Percentiles rank a stretch among this genome's conserved stretches.
Evolutionary conservation across 495 filamentous ascomycete species (phyloP).

Genomic region (Opeltia flavorubescens): DNA sequence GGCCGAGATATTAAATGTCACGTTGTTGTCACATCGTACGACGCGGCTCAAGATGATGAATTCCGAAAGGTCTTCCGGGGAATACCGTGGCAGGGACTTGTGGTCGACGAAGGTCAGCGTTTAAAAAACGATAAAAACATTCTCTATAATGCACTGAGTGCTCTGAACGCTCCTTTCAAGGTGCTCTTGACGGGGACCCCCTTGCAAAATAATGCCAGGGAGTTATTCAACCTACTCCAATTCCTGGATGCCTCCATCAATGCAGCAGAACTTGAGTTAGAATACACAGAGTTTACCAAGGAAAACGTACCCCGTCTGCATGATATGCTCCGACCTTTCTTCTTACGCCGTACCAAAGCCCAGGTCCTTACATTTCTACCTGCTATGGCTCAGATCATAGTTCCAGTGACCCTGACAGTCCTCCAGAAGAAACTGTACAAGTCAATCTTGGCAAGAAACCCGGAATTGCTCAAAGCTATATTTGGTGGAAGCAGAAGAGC

Average conservation of each 20-base stretch:
- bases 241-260: constrained; percentile 64
- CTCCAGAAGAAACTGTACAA: constrained; percentile 92
- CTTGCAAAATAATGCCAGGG: constrained; percentile 85
- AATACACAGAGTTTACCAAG: constrained; percentile 59
- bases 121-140: constrained; percentile 83
- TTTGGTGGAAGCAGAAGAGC: constrained; percentile 38
- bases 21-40: constrained; percentile 89
- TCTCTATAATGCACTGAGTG: constrained; percentile 59
- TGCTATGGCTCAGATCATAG: constrained; percentile 83
- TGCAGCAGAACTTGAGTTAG: constrained; percentile 55
- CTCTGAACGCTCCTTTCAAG: constrained; percentile 63
- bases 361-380: constrained; percentile 82
- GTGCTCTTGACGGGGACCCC: constrained; percentile 82
- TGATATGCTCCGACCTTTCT: constrained; percentile 70
- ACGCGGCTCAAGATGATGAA: constrained; percentile 59
- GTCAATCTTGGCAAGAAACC: constrained; percentile 80
- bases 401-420: constrained; percentile 83
- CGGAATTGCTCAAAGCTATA: constrained; percentile 75
- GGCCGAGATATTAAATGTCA: constrained; percentile 58
- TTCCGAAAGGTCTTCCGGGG: constrained; percentile 45
- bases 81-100: constrained; percentile 72
- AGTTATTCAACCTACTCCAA: constrained; percentile 89
- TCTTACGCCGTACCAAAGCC: constrained; percentile 72
- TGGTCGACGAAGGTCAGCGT: constrained; percentile 94
- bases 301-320: constrained; percentile 74